Evolutionary conservation across 345 rosid genomes (phyloP), one percentile per base, ranked within the genome.

Genomic region (Eucalyptus virginea): DNA sequence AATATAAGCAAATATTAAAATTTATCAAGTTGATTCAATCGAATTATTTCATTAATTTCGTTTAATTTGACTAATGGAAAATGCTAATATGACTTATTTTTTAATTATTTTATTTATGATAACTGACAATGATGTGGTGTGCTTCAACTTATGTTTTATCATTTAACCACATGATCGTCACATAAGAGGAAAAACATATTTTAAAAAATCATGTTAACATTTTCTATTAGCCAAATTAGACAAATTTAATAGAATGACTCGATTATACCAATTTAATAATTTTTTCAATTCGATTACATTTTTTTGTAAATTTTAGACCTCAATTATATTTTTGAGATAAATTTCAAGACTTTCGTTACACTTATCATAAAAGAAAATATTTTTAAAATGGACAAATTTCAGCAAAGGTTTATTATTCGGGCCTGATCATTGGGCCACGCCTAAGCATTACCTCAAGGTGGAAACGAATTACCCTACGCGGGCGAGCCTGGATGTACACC

Each of bases 261-360:
- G 0, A 51, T 51, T 18, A 0, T 0, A 51, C 7, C 23, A 51
- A 51, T 51, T 51, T 51, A 3, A 51, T 18, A 51, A 51, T 0
- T 3, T 51, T 51, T 51, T 18, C 1, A 51, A 51, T 51, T 51
- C 0, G 0, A 51, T 18, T 18, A 0, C 4, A 18, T 6, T 18
- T 51, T 18, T 51, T 18, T 16, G 8, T 50, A 51, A 52, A 19
- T 52, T 52, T 7, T 19, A 52, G 10, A 52, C 4, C 23, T 19
- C 0, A 8, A 19, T 19, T 52, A 8, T 52, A 52, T 19, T 52
- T 52, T 52, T 11, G 0, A 18, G 0, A 21, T 52, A 52, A 1
- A 19, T 0, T 52, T 8, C 19, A 8, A 3, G 5, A 19, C 2
- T 52, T 8, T 8, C 0, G 0, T 8, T 0, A 18, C 2, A 52